Evolutionary conservation across 352 stramenopile species (phyloP), one percentile per base, ranked within the genome.

Genomic region (Phytophthora niederhauseri): DNA sequence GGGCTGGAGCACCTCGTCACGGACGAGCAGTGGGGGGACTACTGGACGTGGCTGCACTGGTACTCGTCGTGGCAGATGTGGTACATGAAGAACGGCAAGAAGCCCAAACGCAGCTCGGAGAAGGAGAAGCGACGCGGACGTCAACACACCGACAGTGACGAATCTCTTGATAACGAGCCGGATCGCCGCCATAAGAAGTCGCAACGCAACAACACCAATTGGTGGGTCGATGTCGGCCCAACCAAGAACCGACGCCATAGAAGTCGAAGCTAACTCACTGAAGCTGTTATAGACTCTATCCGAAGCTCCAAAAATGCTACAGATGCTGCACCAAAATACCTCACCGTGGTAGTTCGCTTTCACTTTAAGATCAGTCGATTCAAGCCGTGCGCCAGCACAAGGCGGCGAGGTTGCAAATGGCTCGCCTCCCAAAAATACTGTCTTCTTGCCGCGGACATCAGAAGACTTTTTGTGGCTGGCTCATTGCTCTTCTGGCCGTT

Each of bases 1-100:
- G 82, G 82, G 1, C 70, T 87, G 41, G 80, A 89, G 22, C 69
- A 84, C 14, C 57, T 90, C 5, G 81, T 89, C 43, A 85, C 78
- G 6, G 72, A 89, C 17, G 61, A 82, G 26, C 76, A 91, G 49
- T 72, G 80, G 70, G 51, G 69, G 0, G 80, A 90, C 19, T 90
- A 90, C 61, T 90, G 82, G 80, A 82, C 68, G 20, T 91, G 82
- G 80, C 57, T 91, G 49, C 80, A 89, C 46, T 91, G 82, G 82
- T 90, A 89, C 57, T 89, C 82, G 0, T 85, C 76, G 31, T 89
- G 82, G 82, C 82, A 90, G 31, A 61, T 90, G 34, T 89, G 81
- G 78, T 89, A 89, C 49, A 57, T 89, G 57, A 75, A 84, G 36
- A 77, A 82, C 24, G 65, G 49, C 48, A 81, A 82, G 60, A 66